Evolutionary conservation across 106 monocot species (phyloP).

Genomic region (Acanthochlamys bracteata): DNA sequence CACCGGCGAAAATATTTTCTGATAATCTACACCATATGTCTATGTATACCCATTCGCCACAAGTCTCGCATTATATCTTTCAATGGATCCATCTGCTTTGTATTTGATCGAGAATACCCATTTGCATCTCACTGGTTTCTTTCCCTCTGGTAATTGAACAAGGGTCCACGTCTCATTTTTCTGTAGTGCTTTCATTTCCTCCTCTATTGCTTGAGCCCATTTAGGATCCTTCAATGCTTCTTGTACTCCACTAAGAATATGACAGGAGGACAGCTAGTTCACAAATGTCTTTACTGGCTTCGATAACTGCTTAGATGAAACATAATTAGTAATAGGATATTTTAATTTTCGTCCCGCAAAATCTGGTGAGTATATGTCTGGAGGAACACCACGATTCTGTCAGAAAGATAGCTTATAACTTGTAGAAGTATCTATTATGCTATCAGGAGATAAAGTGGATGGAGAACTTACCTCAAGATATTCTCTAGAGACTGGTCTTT

Average conservation of each 20-base stretch:
- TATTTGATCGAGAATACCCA: constrained; percentile 1
- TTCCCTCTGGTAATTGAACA: not conserved
- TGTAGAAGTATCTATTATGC: not conserved
- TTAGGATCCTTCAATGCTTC: constrained; percentile 8
- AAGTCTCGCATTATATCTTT: constrained; percentile 9
- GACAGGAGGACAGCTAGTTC: not conserved
- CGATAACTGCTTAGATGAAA: not conserved
- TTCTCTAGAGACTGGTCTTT: no score
- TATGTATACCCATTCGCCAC: constrained; percentile 5
- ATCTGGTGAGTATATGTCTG: not conserved
- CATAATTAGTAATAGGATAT: not conserved
- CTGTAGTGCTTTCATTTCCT: constrained; percentile 3
- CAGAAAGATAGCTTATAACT: no score
- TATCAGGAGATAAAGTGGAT: not conserved
- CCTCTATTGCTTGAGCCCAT: not conserved
- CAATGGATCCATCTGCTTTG: not conserved
- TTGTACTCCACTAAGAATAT: not conserved
- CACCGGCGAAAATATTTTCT: constrained; percentile 8
- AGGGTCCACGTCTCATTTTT: constrained; percentile 9
- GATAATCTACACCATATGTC: constrained; percentile 5
- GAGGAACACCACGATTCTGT: not conserved
- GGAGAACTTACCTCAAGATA: no score
- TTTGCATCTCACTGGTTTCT: not conserved
- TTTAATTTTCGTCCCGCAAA: not conserved
- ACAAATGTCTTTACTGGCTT: not conserved